These are phyloP conservation scores for Trichophyton benhamiae DNA, from an alignment of 2,329 filamentous ascomycete species.

Conservation along the genomic window DNA sequence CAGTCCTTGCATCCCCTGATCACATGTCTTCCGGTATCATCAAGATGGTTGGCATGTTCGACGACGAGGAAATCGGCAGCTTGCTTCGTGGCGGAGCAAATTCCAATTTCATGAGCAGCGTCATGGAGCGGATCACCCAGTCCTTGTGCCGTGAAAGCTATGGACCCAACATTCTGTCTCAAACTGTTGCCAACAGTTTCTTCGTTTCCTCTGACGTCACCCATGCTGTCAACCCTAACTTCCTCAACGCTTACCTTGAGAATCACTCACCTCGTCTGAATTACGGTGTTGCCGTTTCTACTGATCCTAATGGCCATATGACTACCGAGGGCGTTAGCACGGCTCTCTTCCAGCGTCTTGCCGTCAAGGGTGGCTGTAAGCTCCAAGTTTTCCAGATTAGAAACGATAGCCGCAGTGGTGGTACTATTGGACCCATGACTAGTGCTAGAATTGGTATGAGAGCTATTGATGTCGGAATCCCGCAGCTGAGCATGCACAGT, in stretches of 20 bases:
- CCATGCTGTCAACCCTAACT: slow-evolving; percentile 92
- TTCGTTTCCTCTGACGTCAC: slow-evolving; percentile 85
- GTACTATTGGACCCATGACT: slow-evolving; percentile 89
- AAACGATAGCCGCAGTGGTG: slow-evolving; percentile 79
- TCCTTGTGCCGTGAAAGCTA: slow-evolving; percentile 39
- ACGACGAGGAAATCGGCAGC: slow-evolving; percentile 93
- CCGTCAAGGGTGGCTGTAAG: slow-evolving; percentile 56
- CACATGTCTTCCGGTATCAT: slow-evolving; percentile 48
- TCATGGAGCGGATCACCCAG: slow-evolving; percentile 68
- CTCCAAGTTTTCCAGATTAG: slow-evolving; percentile 89
- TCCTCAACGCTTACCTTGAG: slow-evolving; percentile 67
- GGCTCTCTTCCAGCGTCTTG: slow-evolving; percentile 65
- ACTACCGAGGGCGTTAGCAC: slow-evolving; percentile 83
- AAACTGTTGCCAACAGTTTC: slow-evolving; percentile 86
- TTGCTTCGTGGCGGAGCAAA: slow-evolving; percentile 78
- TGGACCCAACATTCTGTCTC: slow-evolving; percentile 50
- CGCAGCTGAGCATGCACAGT: slow-evolving; percentile 88
- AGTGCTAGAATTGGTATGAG: slow-evolving; percentile 68
- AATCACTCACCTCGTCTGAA: slow-evolving; percentile 82
- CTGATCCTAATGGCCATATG: slow-evolving; percentile 89
- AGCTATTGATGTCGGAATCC: slow-evolving; percentile 75
- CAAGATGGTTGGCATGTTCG: slow-evolving; percentile 87
- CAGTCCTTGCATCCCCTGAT: slow-evolving; percentile 56
- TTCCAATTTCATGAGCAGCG: slow-evolving; percentile 73
- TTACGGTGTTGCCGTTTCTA: slow-evolving; percentile 66